Base-by-base conservation (phyloP, 176 grass and related monocot genomes). In the Oryza meyeriana region DNA sequence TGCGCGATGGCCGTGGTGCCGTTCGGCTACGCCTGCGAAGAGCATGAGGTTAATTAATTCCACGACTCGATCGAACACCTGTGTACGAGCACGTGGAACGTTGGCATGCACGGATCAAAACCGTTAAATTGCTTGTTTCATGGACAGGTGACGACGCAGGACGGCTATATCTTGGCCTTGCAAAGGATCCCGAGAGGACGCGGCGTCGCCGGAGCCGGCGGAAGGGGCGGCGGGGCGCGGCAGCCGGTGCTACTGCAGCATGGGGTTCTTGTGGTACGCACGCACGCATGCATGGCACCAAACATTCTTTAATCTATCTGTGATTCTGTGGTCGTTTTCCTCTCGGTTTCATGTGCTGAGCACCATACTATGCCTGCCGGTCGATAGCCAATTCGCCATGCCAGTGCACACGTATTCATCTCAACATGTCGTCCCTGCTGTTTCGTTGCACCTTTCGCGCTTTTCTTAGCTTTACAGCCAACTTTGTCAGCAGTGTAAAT, bases 181-280 rank as follows among this genome's bases (percentile, higher is more conserved):
- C 94, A 97, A 64, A 63, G 91, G 70, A 94, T 97, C 22, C 89
- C 94, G 17, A 38, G 76, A 12, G 82, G 91, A 18, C 87, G 68
- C 7, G 72, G 61, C 12, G 64, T 32, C n/a, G 29, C 20, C 44
- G 18, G 18, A n/a, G 47, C 0, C 62, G 76, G 24, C 17, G 47
- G 8, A 10, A 35, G 34, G 62, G 52, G 59, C 28, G 33, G 24
- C 67, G 39, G 66, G 8, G 44, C 61, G 41, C 78, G 87, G 74
- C 91, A 90, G 91, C 94, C 94, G 79, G 91, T 97, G 61, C 82
- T 97, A 20, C 71, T 97, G 84, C 94, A 97, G 62, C 94, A 97
- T 16, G 94, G 94, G 0, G 84, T 97, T 33, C 87, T 97, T 27
- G 84, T 90, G 91, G 94, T 97, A 93, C 31, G 79, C 25, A 2